Base-by-base conservation (phyloP, 73 alveolate genomes). In the Paramecium tetraurelia region DNA sequence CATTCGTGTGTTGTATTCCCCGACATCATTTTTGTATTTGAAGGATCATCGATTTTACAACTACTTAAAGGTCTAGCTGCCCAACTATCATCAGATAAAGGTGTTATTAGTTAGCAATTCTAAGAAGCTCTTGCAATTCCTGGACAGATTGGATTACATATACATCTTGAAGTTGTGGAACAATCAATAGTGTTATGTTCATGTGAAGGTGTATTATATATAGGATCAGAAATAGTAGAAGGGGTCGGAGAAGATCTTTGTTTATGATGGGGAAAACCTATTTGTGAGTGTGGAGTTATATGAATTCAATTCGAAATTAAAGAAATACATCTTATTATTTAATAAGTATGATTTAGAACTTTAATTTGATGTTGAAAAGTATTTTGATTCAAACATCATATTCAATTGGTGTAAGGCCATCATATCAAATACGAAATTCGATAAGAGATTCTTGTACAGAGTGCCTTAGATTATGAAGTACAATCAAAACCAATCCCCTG, bases 261-360 rank as follows among this genome's bases (percentile, higher is more conserved):
- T 44, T 31, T 80, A 31, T 48, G 50, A 80, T 80, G 76, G 77
- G 5, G 90, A 80, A 46, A 44, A 80, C 20, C 18, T 80, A 80
- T 80, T 80, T 80, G 70, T 80, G 5, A 31, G 76, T 41, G 46
- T 80, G 21, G 75, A 80, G 21, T 44, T 80, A 24, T 80, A 44
- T 80, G 90, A 80, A 35, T 44, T 41, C 8, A 80, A 40, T 27
- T 80, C 90, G 9, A 80, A 80, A 48, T 21, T 80, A 8, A 80
- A 80, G 48, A 80, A 80, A 21, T 80, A 80, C 12, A 44, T 48
- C 20, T 14, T 80, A 24, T 27, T 80, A 22, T 80, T 80, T 35
- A 80, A 80, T 46, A 80, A 80, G 31, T 46, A 44, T 80, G 90
- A 80, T 80, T 35, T 80, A 43, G 90, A 80, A 48, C 9, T 22